Evolutionary conservation across 345 rosid species (phyloP), one percentile per base, ranked within the genome.

Genomic region (Linum usitatissimum): DNA sequence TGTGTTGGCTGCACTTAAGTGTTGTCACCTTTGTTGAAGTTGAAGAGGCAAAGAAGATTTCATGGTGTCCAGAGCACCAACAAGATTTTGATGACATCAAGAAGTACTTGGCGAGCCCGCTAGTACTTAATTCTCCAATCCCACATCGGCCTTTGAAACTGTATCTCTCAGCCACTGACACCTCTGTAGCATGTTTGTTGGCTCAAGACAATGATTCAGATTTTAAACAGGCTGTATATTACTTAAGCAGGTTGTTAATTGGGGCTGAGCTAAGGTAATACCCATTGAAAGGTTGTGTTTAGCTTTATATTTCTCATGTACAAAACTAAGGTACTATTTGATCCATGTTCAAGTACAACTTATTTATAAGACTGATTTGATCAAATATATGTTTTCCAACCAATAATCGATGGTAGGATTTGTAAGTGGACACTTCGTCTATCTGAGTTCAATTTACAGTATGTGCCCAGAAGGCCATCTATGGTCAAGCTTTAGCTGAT

Each of bases 281-380:
- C 34, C 65, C 13, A 45, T 62, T 6, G 65, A 62, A 28, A 62
- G 48, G 31, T 10, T 62, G 7, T 62, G 65, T 48, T 21, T 49
- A 54, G 10, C 28, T 17, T 34, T 59, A 0, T 59, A 28, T 30
- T 60, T 48, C 18, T 17, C 15, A 1, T 59, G 70, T 28, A 66
- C 30, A 2, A 51, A 51, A 31, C 18, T 67, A 0, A 53, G 70
- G 18, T 17, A 36, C 6, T 59, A 67, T 21, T 6, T 49, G 3
- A 0, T 67, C 6, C 3, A 3, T 12, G 9, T 14, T 18, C 1
- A 5, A 1, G 49, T 59, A 6, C 53, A 17, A 31, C 55, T 62
- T 1, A 9, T 53, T 18, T n/a, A 30, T 28, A 8, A 48, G 13
- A 59, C 30, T 12, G 30, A 59, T 31, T 0, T 59, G 0, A 13